These are phyloP conservation scores for Russula sp. DNA, from an alignment of 768 basidiomycete species.

Conservation along the genomic window DNA sequence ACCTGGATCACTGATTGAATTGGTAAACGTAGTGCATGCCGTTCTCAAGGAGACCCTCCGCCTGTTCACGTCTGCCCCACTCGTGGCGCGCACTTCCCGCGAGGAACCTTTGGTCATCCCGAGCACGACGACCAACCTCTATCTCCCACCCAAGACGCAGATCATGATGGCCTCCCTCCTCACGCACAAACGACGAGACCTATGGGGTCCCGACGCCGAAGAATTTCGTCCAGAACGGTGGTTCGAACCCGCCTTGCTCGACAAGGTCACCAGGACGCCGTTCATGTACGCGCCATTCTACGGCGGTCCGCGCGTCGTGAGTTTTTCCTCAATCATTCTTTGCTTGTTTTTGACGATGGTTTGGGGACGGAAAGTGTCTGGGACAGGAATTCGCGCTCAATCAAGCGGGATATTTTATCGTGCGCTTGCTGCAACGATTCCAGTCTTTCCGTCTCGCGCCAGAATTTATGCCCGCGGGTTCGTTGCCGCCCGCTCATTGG, in stretches of 20 bases:
- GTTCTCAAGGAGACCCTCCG: constrained; percentile 30
- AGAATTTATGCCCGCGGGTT: constrained; percentile 22
- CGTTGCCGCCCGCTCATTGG: constrained; percentile 24
- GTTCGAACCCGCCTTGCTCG: constrained; percentile 44
- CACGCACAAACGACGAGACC: constrained; percentile 37
- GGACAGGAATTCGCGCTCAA: constrained; percentile 54
- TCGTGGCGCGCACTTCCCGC: constrained; percentile 14
- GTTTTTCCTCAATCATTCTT: not conserved
- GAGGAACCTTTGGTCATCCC: constrained; percentile 16
- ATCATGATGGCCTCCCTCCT: constrained; percentile 27
- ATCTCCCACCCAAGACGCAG: constrained; percentile 19
- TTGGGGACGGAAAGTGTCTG: constrained; percentile 35
- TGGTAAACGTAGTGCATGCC: constrained; percentile 25
- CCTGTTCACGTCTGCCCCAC: constrained; percentile 17
- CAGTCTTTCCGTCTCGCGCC: constrained; percentile 24
- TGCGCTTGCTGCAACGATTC: constrained; percentile 47
- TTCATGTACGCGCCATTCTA: constrained; percentile 69
- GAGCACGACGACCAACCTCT: constrained; percentile 19
- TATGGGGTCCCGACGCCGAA: constrained; percentile 48
- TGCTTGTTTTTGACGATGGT: not conserved
- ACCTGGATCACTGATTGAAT: not conserved
- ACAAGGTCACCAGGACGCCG: constrained; percentile 49
- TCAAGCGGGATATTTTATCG: constrained; percentile 46
- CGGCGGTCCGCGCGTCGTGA: constrained; percentile 50
- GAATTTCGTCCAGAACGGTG: constrained; percentile 59